Evolutionary conservation across 2,329 filamentous ascomycete species (phyloP).

Genomic region (Diplocarpon mali): DNA sequence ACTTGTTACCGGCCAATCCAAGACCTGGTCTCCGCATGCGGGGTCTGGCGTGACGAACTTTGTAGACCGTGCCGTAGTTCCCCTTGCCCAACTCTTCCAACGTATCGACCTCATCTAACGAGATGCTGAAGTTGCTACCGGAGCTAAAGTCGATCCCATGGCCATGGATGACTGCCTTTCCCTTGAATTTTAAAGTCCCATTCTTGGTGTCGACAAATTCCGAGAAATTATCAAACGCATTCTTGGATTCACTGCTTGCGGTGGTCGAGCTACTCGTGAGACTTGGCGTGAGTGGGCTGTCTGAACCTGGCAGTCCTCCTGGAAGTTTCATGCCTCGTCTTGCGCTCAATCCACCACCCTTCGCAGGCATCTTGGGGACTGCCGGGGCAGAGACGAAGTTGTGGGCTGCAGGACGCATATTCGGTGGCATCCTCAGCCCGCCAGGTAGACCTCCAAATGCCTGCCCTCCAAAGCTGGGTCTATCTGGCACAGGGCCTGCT

Average conservation of each 20-base stretch:
- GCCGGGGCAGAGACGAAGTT: constrained; percentile 39
- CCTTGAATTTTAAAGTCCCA: constrained; percentile 84
- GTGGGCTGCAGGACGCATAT: constrained; percentile 37
- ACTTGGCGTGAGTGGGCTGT: constrained; percentile 12
- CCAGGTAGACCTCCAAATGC: constrained; percentile 31
- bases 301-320: constrained; percentile 22
- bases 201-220: constrained; percentile 87
- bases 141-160: constrained; percentile 87
- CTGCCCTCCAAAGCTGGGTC: constrained; percentile 12
- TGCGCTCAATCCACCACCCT: constrained; percentile 49
- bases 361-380: constrained; percentile 31
- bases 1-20: constrained; percentile 38
- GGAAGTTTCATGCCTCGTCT: constrained; percentile 56
- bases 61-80: constrained; percentile 97
- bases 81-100: constrained; percentile 91
- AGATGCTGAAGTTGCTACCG: constrained; percentile 85
- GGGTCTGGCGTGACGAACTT: constrained; percentile 73
- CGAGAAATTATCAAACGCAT: constrained; percentile 54
- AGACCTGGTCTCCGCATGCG: constrained; percentile 46
- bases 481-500: constrained; percentile 20
- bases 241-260: constrained; percentile 14
- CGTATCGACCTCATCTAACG: constrained; percentile 88
- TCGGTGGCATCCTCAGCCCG: constrained; percentile 32
- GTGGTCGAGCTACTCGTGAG: constrained; percentile 13
- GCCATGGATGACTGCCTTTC: constrained; percentile 80